Percentiles rank a stretch among this genome's conserved stretches.
Conservation (phyloP, 2,329 filamentous ascomycete species). For the Zymoseptoria passerinii region DNA sequence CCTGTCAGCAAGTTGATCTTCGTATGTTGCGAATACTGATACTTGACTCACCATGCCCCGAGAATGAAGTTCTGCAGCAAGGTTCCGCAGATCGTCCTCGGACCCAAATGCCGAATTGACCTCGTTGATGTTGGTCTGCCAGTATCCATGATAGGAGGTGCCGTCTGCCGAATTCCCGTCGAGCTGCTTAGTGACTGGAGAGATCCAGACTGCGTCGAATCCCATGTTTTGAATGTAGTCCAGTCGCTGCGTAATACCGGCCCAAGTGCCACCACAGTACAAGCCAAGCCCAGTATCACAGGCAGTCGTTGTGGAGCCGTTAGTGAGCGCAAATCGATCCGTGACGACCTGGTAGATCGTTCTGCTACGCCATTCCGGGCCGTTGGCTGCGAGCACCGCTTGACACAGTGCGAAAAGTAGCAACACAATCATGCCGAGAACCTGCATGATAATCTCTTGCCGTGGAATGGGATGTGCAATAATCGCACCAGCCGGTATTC, state of each 20-base stretch:
- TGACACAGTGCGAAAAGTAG: conserved; percentile 17
- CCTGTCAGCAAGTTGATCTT: conserved; percentile 6
- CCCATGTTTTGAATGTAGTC: conserved; percentile 52
- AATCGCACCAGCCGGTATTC: not conserved
- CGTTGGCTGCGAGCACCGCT: conserved; percentile 17
- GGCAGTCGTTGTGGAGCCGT: conserved; percentile 33
- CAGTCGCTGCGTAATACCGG: conserved; percentile 50
- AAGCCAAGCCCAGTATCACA: conserved; percentile 29
- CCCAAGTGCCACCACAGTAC: conserved; percentile 56
- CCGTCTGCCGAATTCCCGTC: conserved; percentile 30
- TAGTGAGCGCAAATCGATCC: conserved; percentile 34
- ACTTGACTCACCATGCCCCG: conserved; percentile 29
- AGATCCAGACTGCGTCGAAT: conserved; percentile 40
- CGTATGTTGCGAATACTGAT: not conserved
- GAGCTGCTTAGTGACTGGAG: conserved; percentile 45
- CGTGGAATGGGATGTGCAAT: not conserved
- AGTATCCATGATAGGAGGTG: conserved; percentile 50
- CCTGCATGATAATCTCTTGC: conserved; percentile 12
- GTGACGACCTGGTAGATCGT: conserved; percentile 39
- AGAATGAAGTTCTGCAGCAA: conserved; percentile 29
- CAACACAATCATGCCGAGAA: conserved; percentile 7
- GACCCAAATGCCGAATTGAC: conserved; percentile 33
- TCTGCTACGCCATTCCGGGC: conserved; percentile 31
- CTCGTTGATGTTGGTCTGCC: conserved; percentile 42
- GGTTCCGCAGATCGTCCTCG: conserved; percentile 29